phyloP scores from a whole-genome alignment of 352 stramenopile genomes.

The Phytophthora ohioensis region DNA sequence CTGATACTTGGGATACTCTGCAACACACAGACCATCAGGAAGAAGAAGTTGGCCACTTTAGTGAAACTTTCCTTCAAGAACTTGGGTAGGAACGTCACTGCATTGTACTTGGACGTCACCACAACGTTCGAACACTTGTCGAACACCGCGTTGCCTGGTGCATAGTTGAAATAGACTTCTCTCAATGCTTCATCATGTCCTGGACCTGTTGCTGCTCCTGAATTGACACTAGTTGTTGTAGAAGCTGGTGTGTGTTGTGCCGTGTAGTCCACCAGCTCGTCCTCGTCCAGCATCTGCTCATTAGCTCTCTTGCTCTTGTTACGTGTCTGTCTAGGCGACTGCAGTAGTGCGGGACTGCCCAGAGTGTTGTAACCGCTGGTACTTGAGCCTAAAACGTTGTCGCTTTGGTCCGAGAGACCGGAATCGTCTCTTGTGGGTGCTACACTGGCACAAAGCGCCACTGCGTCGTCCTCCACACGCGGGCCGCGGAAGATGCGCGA shows the following conservation, averaged over 20 bases:
- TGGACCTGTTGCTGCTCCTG: slow-evolving; percentile 12
- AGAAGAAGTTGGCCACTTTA: slow-evolving; percentile 95
- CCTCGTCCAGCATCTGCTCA: slow-evolving; percentile 36
- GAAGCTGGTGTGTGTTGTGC: slow-evolving; percentile 21
- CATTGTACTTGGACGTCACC: slow-evolving; percentile 92
- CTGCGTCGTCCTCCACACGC: slow-evolving; percentile 59
- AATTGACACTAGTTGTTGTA: background rate
- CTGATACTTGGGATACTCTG: slow-evolving; percentile 87
- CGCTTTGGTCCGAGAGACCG: slow-evolving; percentile 33
- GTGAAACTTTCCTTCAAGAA: slow-evolving; percentile 91
- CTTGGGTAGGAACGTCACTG: slow-evolving; percentile 88
- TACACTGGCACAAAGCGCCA: slow-evolving; percentile 41
- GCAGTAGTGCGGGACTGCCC: slow-evolving; percentile 46
- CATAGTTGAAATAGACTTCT: slow-evolving; percentile 83
- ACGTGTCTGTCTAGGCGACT: slow-evolving; percentile 31
- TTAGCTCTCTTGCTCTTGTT: slow-evolving; percentile 3
- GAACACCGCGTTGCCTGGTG: slow-evolving; percentile 66
- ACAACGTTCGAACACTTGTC: slow-evolving; percentile 86
- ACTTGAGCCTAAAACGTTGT: slow-evolving; percentile 24
- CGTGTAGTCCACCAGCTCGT: slow-evolving; percentile 35
- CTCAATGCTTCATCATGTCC: slow-evolving; percentile 33
- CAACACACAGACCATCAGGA: slow-evolving; percentile 92
- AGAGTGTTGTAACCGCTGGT: slow-evolving; percentile 45
- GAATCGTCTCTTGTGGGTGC: slow-evolving; percentile 23
- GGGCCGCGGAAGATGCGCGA: slow-evolving; percentile 61